A percentile compares a stretch with the other conserved stretches of the same genome.
phyloP scores from a whole-genome alignment of 1,284 basidiomycete genomes.

The Sphaerobolus stellatus region DNA sequence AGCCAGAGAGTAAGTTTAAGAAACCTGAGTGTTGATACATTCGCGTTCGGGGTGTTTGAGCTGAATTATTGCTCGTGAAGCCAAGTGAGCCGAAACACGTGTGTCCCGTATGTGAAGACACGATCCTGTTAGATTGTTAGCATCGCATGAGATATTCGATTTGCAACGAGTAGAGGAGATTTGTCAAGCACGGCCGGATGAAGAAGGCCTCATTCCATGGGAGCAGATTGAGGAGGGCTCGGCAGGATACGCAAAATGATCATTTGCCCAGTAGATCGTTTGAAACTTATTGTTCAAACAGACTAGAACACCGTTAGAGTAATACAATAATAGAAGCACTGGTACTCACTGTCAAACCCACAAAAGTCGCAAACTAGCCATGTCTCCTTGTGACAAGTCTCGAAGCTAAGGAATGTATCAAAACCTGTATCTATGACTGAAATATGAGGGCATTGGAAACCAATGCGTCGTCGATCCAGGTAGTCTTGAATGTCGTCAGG shows the following conservation, averaged over 20 bases:
- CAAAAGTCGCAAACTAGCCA: too few relatives aligned
- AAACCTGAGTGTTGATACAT: slow-evolving; percentile 9
- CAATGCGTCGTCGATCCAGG: too few relatives aligned
- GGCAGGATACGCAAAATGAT: slow-evolving; percentile 51
- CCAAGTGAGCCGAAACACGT: slow-evolving; percentile 67
- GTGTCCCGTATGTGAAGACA: slow-evolving; percentile 72
- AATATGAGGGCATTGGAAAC: too few relatives aligned
- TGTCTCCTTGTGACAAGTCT: too few relatives aligned
- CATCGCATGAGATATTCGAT: slow-evolving; percentile 62
- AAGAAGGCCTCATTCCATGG: slow-evolving; percentile 28
- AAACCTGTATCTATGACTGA: too few relatives aligned
- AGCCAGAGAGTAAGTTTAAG: slow-evolving; percentile 7
- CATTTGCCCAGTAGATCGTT: too few relatives aligned
- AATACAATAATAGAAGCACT: too few relatives aligned
- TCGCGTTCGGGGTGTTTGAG: neutral
- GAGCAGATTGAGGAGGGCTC: slow-evolving; percentile 15
- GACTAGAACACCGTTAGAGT: too few relatives aligned
- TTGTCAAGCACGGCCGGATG: slow-evolving; percentile 9
- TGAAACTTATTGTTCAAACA: too few relatives aligned
- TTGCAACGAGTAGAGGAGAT: slow-evolving; percentile 65
- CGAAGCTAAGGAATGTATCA: too few relatives aligned
- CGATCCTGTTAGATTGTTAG: slow-evolving; percentile 68
- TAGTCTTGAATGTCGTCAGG: too few relatives aligned
- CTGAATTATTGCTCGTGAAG: slow-evolving; percentile 6
- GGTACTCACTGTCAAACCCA: too few relatives aligned